Percentiles rank a stretch among this genome's conserved stretches.
Conservation (phyloP, 352 stramenopile genomes). For the Elongisporangium undulatum region DNA sequence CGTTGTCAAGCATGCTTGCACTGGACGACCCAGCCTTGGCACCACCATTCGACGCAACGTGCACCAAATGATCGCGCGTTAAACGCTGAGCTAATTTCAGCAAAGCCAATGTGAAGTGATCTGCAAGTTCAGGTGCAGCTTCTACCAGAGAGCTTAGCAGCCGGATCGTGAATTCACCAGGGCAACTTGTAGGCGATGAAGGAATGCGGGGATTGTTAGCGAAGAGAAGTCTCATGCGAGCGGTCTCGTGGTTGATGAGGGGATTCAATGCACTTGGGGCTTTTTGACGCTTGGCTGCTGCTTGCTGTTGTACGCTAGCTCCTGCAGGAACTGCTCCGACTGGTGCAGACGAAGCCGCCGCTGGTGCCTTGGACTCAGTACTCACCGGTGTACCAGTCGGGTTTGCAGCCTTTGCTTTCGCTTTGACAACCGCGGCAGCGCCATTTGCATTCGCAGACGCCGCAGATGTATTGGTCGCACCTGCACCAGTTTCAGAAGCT, state of each 20-base stretch:
- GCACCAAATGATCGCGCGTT: constrained; percentile 80
- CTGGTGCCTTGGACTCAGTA: constrained; percentile 9
- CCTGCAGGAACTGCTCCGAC: background rate
- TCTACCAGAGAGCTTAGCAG: constrained; percentile 59
- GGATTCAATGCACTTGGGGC: constrained; percentile 26
- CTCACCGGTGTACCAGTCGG: constrained; percentile 14
- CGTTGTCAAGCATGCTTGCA: constrained; percentile 1
- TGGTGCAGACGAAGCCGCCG: constrained; percentile 2
- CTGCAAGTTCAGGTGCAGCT: constrained; percentile 61
- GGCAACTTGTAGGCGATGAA: constrained; percentile 43
- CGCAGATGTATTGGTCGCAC: constrained; percentile 7
- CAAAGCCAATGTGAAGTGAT: constrained; percentile 71
- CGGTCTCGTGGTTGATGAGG: constrained; percentile 53
- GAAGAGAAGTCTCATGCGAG: constrained; percentile 48
- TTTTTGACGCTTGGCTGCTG: constrained; percentile 29
- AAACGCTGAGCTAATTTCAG: constrained; percentile 83
- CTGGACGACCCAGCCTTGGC: constrained; percentile 10
- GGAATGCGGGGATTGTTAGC: constrained; percentile 33
- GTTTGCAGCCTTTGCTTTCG: constrained; percentile 31
- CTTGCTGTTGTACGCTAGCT: constrained; percentile 6
- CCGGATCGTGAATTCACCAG: constrained; percentile 67
- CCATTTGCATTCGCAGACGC: constrained; percentile 5
- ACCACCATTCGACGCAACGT: constrained; percentile 25
- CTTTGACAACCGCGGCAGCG: constrained; percentile 10
- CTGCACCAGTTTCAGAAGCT: background rate